Conservation (phyloP, 129 eudicot species). For the Centaurea solstitialis region DNA sequence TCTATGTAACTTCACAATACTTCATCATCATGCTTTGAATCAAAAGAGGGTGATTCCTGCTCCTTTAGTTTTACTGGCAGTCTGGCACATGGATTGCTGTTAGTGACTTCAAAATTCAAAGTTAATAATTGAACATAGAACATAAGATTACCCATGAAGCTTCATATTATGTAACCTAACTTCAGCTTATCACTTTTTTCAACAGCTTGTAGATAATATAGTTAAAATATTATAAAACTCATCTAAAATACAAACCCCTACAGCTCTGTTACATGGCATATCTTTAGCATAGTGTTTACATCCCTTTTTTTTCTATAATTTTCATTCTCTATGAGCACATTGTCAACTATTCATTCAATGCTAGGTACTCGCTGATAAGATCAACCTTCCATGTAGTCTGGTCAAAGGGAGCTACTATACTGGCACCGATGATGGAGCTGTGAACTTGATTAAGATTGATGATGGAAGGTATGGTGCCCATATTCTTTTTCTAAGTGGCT, state of each 20-base stretch:
- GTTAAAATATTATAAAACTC: background rate
- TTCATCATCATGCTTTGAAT: background rate
- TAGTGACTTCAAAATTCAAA: background rate
- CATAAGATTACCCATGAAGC: background rate
- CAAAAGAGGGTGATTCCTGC: background rate
- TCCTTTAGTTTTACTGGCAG: background rate
- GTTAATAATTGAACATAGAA: background rate
- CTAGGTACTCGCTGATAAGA: conserved; percentile 91
- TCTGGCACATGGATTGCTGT: background rate
- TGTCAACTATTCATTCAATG: conserved; percentile 9
- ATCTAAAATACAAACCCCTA: background rate
- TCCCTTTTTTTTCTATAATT: background rate
- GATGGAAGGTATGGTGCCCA: conserved; percentile 65
- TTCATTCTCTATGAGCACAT: conserved; percentile 9
- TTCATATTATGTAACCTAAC: background rate
- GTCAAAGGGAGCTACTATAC: conserved; percentile 96
- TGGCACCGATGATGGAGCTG: conserved; percentile 96
- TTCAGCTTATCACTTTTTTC: background rate
- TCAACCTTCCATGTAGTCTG: conserved; percentile 90
- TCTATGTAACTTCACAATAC: background rate
- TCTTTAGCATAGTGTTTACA: background rate
- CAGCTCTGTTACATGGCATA: background rate
- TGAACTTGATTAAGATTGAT: conserved; percentile 78
- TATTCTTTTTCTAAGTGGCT: background rate
- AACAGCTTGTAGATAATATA: background rate